These are phyloP conservation scores for Populus alba DNA, from an alignment of 345 rosid species.

Conservation along the genomic window DNA sequence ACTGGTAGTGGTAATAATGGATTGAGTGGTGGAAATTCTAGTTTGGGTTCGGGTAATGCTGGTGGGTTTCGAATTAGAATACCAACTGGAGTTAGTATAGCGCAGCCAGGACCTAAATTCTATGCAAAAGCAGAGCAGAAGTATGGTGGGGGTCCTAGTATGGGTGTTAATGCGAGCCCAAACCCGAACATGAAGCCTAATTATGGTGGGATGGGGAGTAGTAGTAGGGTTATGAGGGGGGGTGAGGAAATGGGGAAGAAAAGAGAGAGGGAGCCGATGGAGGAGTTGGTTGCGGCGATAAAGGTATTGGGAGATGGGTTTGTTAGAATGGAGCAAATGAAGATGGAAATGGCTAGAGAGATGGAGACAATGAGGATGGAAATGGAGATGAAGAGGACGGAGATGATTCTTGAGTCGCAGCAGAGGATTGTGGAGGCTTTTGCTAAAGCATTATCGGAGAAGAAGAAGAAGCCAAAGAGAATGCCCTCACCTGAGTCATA, in stretches of 20 bases:
- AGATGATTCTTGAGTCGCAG: constrained; percentile 84
- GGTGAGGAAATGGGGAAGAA: constrained; percentile 40
- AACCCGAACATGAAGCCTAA: constrained; percentile 7
- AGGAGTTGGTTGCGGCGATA: constrained; percentile 76
- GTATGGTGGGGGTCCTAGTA: constrained; percentile 19
- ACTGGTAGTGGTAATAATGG: constrained; percentile 21
- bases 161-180: constrained; percentile 1
- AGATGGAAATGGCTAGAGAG: constrained; percentile 89
- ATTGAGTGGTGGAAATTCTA: not conserved
- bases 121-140: constrained; percentile 9
- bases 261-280: constrained; percentile 45
- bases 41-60: constrained; percentile 17
- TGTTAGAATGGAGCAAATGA: constrained; percentile 80
- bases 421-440: constrained; percentile 75
- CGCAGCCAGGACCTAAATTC: constrained; percentile 53
- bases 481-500: constrained; percentile 2
- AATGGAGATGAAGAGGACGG: constrained; percentile 84
- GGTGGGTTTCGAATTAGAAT: constrained; percentile 65
- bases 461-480: constrained; percentile 35
- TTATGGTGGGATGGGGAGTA: constrained; percentile 13
- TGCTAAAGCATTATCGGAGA: constrained; percentile 58
- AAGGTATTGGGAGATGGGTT: constrained; percentile 81
- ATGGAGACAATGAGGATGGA: constrained; percentile 85
- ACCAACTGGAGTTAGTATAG: constrained; percentile 81
- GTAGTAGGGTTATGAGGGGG: constrained; percentile 39